Percentiles rank a stretch among this genome's conserved stretches.
phyloP scores from a whole-genome alignment of 2,329 filamentous ascomycete genomes.

The Gliomastix tumulicola region DNA sequence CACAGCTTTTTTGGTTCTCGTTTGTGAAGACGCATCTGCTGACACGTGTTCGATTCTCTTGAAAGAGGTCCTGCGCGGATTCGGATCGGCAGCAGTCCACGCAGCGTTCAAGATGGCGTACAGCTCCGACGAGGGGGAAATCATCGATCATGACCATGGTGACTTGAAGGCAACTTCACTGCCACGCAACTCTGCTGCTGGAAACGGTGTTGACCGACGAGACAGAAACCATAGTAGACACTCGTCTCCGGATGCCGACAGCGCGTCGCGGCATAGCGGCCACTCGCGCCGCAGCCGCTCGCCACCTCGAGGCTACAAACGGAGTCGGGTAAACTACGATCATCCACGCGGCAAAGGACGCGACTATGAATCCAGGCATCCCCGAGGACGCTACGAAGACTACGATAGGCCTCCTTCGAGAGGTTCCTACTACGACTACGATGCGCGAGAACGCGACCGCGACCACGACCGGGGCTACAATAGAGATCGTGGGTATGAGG shows the following conservation, averaged over 20 bases:
- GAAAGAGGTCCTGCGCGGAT: slow-evolving; percentile 13
- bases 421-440: slow-evolving; percentile 34
- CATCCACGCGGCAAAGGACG: slow-evolving; percentile 44
- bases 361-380: slow-evolving; percentile 47
- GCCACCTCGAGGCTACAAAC: slow-evolving; percentile 62
- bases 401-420: slow-evolving; percentile 42
- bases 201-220: slow-evolving; percentile 85
- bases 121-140: slow-evolving; percentile 83
- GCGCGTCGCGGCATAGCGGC: slow-evolving; percentile 32
- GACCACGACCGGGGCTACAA: slow-evolving; percentile 10
- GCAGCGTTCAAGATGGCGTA: slow-evolving; percentile 25
- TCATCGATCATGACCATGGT: slow-evolving; percentile 63
- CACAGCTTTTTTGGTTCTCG: slow-evolving; percentile 16
- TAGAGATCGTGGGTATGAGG: no score
- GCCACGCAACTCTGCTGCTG: slow-evolving; percentile 53
- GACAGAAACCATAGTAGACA: slow-evolving; percentile 67
- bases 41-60: slow-evolving; percentile 20
- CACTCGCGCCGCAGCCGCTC: slow-evolving; percentile 46
- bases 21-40: slow-evolving; percentile 22
- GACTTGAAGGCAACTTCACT: slow-evolving; percentile 81
- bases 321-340: slow-evolving; percentile 57
- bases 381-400: slow-evolving; percentile 55
- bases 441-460: slow-evolving; percentile 19
- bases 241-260: slow-evolving; percentile 49
- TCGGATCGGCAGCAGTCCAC: slow-evolving; percentile 2